Evolutionary conservation across 495 filamentous ascomycete species (phyloP).

Genomic region (Articulospora tetracladia): DNA sequence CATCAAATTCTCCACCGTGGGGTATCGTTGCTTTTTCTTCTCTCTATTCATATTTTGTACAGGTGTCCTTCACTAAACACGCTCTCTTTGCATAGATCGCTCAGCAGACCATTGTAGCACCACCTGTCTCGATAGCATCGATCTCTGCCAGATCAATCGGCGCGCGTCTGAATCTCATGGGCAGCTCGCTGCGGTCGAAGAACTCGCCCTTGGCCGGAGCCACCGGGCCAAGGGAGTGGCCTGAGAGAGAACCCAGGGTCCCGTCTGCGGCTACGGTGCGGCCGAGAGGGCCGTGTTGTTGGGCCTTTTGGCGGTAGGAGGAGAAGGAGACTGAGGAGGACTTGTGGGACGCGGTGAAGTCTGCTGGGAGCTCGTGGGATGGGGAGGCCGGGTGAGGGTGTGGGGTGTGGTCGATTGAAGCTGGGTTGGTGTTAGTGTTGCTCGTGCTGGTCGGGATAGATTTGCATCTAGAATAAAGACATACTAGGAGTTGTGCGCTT

Average conservation of each 20-base stretch:
- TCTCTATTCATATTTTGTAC: too few species aligned
- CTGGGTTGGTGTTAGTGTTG: slow-evolving; percentile 36
- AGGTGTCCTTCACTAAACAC: background rate
- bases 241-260: slow-evolving; percentile 61
- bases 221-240: slow-evolving; percentile 66
- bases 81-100: background rate
- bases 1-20: slow-evolving; percentile 1
- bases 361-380: slow-evolving; percentile 35
- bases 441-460: slow-evolving; percentile 4
- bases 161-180: slow-evolving; percentile 71
- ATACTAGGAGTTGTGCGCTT: slow-evolving; percentile 78
- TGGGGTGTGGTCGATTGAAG: slow-evolving; percentile 68
- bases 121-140: slow-evolving; percentile 89
- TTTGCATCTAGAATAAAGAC: slow-evolving; percentile 27
- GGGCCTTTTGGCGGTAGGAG: slow-evolving; percentile 84
- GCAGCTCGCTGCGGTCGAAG: slow-evolving; percentile 89
- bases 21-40: slow-evolving; percentile 12
- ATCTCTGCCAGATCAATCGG: slow-evolving; percentile 79
- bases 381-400: slow-evolving; percentile 49
- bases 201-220: slow-evolving; percentile 66
- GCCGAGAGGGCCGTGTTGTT: slow-evolving; percentile 86
- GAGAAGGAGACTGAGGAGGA: slow-evolving; percentile 78
- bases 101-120: slow-evolving; percentile 62
- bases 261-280: slow-evolving; percentile 46
- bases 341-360: slow-evolving; percentile 16